Evolutionary conservation across 2,329 filamentous ascomycete species (phyloP).

Genomic region (Aspergillus pseudoviridinutans): DNA sequence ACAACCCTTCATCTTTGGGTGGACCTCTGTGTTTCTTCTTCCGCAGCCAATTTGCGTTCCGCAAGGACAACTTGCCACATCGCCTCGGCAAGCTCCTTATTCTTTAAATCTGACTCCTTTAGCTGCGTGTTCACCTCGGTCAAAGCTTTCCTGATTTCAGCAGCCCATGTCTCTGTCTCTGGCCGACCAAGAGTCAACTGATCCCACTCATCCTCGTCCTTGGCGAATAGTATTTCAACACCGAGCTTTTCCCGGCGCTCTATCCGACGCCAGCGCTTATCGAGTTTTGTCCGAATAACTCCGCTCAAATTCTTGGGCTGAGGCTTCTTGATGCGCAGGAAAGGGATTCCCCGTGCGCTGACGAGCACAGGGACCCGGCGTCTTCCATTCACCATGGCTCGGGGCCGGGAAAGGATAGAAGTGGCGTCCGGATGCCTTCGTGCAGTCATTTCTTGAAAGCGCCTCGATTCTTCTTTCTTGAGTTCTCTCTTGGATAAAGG

Average conservation of each 20-base stretch:
- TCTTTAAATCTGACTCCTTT: constrained; percentile 22
- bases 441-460: constrained; percentile 25
- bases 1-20: constrained; percentile 1
- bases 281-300: constrained; percentile 34
- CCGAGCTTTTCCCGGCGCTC: constrained; percentile 30
- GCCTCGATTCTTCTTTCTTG: constrained; percentile 22
- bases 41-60: constrained; percentile 33
- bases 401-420: constrained; percentile 35
- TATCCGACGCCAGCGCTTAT: constrained; percentile 32
- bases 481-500: constrained; percentile 18
- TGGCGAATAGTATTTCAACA: constrained; percentile 28
- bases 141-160: constrained; percentile 16
- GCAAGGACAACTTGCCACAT: constrained; percentile 41
- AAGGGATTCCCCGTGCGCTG: constrained; percentile 40
- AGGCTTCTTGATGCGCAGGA: constrained; percentile 44
- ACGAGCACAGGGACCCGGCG: constrained; percentile 40
- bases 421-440: constrained; percentile 30
- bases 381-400: constrained; percentile 29
- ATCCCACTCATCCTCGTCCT: constrained; percentile 43
- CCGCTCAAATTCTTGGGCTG: constrained; percentile 38
- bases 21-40: constrained; percentile 20
- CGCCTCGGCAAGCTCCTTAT: constrained; percentile 25
- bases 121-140: constrained; percentile 23
- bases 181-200: constrained; percentile 19
- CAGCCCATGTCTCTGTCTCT: constrained; percentile 23